Evolutionary conservation across 495 filamentous ascomycete genomes (phyloP).

Genomic region (Halenospora varia): DNA sequence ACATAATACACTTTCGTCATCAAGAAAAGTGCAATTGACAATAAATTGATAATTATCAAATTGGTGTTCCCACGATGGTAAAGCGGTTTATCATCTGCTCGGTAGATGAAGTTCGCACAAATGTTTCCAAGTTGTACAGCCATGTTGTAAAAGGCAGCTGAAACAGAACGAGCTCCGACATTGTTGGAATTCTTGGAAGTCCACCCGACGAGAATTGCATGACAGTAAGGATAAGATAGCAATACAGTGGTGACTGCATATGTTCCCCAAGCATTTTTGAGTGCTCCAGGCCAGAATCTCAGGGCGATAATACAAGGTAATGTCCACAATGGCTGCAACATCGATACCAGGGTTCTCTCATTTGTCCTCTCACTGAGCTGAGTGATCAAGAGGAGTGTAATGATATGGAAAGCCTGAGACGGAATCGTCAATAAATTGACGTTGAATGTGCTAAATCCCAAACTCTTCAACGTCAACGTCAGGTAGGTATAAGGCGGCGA

Average conservation of each 20-base stretch:
- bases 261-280: conserved; percentile 39
- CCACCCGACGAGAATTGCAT: conserved; percentile 57
- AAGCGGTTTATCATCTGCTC: conserved; percentile 54
- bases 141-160: conserved; percentile 68
- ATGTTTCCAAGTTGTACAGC: conserved; percentile 49
- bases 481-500: conserved; percentile 53
- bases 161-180: conserved; percentile 62
- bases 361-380: conserved; percentile 56
- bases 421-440: conserved; percentile 70
- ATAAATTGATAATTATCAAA: conserved; percentile 49
- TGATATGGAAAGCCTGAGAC: conserved; percentile 40
- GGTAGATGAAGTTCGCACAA: conserved; percentile 44
- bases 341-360: conserved; percentile 45
- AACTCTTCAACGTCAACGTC: conserved; percentile 52
- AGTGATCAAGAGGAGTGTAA: conserved; percentile 46
- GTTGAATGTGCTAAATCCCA: conserved; percentile 64
- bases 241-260: conserved; percentile 52
- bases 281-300: conserved; percentile 31
- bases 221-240: conserved; percentile 42
- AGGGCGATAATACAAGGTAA: conserved; percentile 53
- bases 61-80: conserved; percentile 64
- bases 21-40: conserved; percentile 51
- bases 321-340: conserved; percentile 52
- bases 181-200: conserved; percentile 63
- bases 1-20: conserved; percentile 57